Percentiles rank a stretch among this genome's conserved stretches.
These are phyloP conservation scores for Insectozyma bohioensis DNA, from an alignment of 1,139 yeast genomes.

Conservation along the genomic window DNA sequence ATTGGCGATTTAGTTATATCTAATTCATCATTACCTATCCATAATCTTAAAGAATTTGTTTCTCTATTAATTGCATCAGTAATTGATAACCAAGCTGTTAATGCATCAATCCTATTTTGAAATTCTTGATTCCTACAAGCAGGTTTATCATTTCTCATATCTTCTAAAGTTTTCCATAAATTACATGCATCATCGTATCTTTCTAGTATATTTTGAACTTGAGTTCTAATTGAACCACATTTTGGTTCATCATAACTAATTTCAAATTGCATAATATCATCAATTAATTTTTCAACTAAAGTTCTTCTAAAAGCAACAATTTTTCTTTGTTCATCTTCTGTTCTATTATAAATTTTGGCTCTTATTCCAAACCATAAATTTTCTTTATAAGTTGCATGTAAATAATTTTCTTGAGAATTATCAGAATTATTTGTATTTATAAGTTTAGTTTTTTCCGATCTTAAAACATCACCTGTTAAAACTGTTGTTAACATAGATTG, in stretches of 20 bases:
- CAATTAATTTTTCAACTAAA: constrained; percentile 69
- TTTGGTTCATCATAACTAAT: constrained; percentile 40
- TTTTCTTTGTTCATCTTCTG: constrained; percentile 76
- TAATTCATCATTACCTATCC: constrained; percentile 83
- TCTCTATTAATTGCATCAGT: constrained; percentile 68
- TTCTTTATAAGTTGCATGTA: constrained; percentile 64
- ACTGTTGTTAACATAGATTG: constrained; percentile 91
- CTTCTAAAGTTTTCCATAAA: constrained; percentile 77
- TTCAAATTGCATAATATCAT: constrained; percentile 67
- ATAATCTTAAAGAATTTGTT: constrained; percentile 51
- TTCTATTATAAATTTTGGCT: constrained; percentile 79
- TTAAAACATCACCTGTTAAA: constrained; percentile 90
- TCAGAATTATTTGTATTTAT: constrained; percentile 45
- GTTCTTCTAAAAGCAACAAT: constrained; percentile 72
- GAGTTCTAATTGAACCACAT: constrained; percentile 36
- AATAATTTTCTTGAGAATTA: constrained; percentile 47
- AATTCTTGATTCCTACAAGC: constrained; percentile 66
- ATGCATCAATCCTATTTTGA: constrained; percentile 66
- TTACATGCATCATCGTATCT: constrained; percentile 69
- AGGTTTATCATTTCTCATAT: constrained; percentile 80
- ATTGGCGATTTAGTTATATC: constrained; percentile 50
- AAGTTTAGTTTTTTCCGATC: constrained; percentile 85
- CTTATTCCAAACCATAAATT: constrained; percentile 79
- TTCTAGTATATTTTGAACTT: constrained; percentile 58
- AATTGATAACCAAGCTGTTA: constrained; percentile 81